Conservation (phyloP, 805 yeast species). For the Barnettozyma siamensis region DNA sequence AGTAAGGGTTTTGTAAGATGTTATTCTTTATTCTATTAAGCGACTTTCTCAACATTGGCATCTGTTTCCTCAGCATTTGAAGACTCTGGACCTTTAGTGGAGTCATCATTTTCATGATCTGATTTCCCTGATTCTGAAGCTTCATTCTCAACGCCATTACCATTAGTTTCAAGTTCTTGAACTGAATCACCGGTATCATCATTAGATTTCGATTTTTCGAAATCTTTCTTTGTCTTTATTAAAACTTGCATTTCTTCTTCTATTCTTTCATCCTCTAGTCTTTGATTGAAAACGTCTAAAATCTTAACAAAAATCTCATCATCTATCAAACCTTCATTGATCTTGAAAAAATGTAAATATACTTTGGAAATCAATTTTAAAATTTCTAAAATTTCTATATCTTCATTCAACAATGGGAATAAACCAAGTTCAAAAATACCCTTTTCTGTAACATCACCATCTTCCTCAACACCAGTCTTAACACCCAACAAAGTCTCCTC, state of each 20-base stretch:
- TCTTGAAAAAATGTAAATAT: slow-evolving; percentile 43
- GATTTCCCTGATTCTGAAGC: no score
- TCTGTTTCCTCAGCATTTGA: no score
- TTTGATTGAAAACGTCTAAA: slow-evolving; percentile 33
- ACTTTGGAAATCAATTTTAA: slow-evolving; percentile 62
- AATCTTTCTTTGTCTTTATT: slow-evolving; percentile 30
- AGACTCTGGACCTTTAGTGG: no score
- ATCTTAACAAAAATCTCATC: slow-evolving; percentile 34
- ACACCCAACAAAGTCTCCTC: slow-evolving; percentile 39
- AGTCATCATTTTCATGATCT: no score
- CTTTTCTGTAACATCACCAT: slow-evolving; percentile 36
- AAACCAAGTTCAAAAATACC: slow-evolving; percentile 69
- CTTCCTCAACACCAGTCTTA: slow-evolving; percentile 16
- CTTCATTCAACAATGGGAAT: slow-evolving; percentile 63
- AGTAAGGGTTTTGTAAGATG: no score
- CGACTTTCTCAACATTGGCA: no score
- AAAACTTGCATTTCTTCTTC: slow-evolving; percentile 34
- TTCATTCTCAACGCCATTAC: no score
- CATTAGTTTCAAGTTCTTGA: no score
- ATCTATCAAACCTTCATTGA: slow-evolving; percentile 25
- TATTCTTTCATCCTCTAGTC: slow-evolving; percentile 32
- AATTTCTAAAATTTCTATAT: slow-evolving; percentile 65
- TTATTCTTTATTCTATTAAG: no score
- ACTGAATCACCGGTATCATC: no score
- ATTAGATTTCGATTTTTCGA: slow-evolving; percentile 26